Conservation (phyloP, 2,329 filamentous ascomycete genomes). For the Pestalotiopsis sp. region DNA sequence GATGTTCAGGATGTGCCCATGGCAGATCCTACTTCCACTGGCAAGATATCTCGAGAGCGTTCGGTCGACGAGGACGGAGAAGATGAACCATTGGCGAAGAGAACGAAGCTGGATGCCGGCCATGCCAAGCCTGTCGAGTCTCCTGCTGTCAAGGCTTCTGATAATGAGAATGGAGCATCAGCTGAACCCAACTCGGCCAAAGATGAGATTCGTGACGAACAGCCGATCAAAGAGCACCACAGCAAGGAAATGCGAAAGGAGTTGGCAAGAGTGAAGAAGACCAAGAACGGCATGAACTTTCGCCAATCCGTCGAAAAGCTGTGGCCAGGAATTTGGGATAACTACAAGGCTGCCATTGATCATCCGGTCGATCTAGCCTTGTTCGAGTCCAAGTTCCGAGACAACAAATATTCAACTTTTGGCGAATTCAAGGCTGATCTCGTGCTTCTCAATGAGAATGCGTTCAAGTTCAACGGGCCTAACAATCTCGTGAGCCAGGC, state of each 20-base stretch:
- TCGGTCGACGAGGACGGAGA: slow-evolving; percentile 67
- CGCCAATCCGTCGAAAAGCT: slow-evolving; percentile 75
- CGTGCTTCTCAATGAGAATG: slow-evolving; percentile 77
- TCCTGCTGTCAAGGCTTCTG: slow-evolving; percentile 29
- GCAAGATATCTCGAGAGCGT: slow-evolving; percentile 72
- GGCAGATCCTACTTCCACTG: slow-evolving; percentile 26
- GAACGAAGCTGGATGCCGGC: slow-evolving; percentile 72
- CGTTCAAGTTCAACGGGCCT: slow-evolving; percentile 79
- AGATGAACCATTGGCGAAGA: slow-evolving; percentile 74
- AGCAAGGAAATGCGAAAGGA: slow-evolving; percentile 51
- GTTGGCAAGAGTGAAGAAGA: slow-evolving; percentile 80
- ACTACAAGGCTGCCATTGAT: slow-evolving; percentile 69
- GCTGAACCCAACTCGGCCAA: slow-evolving; percentile 25
- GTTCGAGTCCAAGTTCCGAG: slow-evolving; percentile 80
- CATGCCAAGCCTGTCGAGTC: slow-evolving; percentile 43
- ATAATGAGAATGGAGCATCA: slow-evolving; percentile 28
- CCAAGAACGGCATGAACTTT: slow-evolving; percentile 78
- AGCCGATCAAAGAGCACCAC: slow-evolving; percentile 45
- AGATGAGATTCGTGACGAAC: slow-evolving; percentile 40
- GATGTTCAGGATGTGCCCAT: slow-evolving; percentile 25
- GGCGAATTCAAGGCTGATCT: slow-evolving; percentile 76
- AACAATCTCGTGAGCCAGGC: slow-evolving; percentile 71
- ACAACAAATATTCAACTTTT: slow-evolving; percentile 69
- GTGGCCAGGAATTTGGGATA: slow-evolving; percentile 75
- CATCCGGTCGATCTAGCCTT: slow-evolving; percentile 83